A percentile compares a stretch with the other conserved stretches of the same genome.
Evolutionary conservation across 1,284 basidiomycete species (phyloP).

Genomic region (Melampsora larici-populina): DNA sequence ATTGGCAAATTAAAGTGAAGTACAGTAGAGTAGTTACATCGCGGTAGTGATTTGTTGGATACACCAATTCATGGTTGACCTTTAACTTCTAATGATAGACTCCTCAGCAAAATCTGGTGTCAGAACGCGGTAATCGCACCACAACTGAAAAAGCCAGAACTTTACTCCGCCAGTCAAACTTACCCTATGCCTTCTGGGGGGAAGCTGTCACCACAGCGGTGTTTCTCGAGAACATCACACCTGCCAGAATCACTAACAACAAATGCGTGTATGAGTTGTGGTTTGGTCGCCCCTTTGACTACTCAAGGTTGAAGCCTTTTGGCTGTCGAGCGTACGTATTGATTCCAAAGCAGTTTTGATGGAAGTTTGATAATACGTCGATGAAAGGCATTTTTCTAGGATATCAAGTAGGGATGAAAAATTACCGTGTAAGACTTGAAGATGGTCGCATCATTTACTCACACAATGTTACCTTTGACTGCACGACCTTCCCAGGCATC

Average conservation of each 20-base stretch:
- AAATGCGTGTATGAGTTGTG: background rate
- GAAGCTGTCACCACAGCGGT: conserved; percentile 1
- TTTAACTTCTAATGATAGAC: no score
- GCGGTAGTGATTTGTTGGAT: no score
- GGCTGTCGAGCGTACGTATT: no score
- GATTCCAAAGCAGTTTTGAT: no score
- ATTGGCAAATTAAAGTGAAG: no score
- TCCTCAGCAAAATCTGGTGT: no score
- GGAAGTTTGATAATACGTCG: conserved; percentile 11
- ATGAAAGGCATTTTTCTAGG: conserved; percentile 17
- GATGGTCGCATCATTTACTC: background rate
- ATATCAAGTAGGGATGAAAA: conserved; percentile 6
- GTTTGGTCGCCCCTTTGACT: background rate
- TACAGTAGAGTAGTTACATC: no score
- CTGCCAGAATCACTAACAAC: background rate
- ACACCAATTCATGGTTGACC: no score
- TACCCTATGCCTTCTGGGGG: background rate
- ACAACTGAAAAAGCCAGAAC: background rate
- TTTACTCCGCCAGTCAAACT: background rate
- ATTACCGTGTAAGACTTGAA: conserved; percentile 4
- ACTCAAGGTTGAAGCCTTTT: conserved; percentile 10
- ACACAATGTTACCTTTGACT: background rate
- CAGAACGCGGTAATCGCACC: background rate
- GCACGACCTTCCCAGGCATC: background rate
- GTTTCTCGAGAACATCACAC: conserved; percentile 12